phyloP scores from a whole-genome alignment of 2,329 filamentous ascomycete genomes.

The Cladosporium halotolerans region DNA sequence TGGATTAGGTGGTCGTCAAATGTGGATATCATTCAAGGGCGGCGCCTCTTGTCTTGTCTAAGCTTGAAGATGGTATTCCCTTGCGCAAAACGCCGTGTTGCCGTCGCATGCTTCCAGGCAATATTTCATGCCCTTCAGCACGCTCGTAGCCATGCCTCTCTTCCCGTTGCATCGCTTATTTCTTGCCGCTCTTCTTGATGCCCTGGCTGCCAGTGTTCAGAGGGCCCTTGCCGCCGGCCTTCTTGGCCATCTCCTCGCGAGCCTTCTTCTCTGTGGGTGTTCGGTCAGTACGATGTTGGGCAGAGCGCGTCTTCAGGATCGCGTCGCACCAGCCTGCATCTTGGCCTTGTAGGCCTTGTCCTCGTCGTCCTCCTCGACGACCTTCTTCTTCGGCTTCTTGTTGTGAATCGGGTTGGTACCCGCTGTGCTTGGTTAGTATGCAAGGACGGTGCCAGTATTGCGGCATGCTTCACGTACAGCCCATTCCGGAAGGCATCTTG shows the following conservation, averaged over 20 bases:
- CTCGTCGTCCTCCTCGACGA: slow-evolving; percentile 74
- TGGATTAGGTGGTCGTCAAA: neutral
- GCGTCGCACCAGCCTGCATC: slow-evolving; percentile 68
- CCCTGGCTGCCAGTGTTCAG: slow-evolving; percentile 77
- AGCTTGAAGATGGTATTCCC: neutral
- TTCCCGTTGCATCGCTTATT: slow-evolving; percentile 47
- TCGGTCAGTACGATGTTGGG: neutral
- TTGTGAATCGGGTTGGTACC: slow-evolving; percentile 52
- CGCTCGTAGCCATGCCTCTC: neutral
- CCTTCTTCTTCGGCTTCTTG: slow-evolving; percentile 81
- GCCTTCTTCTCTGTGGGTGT: slow-evolving; percentile 54
- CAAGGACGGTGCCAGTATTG: slow-evolving; percentile 1
- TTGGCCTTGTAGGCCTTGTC: slow-evolving; percentile 77
- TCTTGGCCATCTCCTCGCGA: slow-evolving; percentile 74
- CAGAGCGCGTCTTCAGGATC: neutral
- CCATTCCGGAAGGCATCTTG: slow-evolving; percentile 46
- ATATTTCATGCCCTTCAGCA: neutral
- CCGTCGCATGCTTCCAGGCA: neutral
- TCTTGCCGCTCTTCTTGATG: slow-evolving; percentile 98
- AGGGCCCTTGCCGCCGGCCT: slow-evolving; percentile 81
- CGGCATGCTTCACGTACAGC: slow-evolving; percentile 33
- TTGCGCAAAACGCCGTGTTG: slow-evolving; percentile 3
- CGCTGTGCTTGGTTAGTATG: slow-evolving; percentile 27
- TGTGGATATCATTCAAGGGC: slow-evolving; percentile 7
- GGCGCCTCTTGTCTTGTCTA: neutral